phyloP scores from a whole-genome alignment of 2,329 filamentous ascomycete genomes.

The Fusarium staphyleae region DNA sequence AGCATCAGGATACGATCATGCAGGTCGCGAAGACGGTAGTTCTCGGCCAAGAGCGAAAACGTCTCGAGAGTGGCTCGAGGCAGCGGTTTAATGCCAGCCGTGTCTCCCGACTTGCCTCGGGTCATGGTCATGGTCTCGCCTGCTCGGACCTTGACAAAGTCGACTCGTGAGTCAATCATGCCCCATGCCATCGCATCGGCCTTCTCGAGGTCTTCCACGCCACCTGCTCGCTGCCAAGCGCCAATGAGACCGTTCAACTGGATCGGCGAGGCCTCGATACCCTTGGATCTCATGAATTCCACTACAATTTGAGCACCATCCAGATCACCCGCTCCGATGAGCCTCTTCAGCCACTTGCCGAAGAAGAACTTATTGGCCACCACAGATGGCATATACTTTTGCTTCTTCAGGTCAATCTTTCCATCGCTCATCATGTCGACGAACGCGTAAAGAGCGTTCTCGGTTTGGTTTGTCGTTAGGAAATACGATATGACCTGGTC shows the following conservation, averaged over 20 bases:
- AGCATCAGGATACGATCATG: conserved; percentile 65
- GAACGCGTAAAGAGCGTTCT: conserved; percentile 77
- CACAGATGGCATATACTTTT: conserved; percentile 54
- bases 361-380: conserved; percentile 81
- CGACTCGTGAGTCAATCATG: conserved; percentile 75
- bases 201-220: conserved; percentile 59
- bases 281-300: conserved; percentile 75
- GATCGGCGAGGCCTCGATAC: conserved; percentile 72
- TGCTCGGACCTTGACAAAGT: conserved; percentile 62
- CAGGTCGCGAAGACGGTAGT: conserved; percentile 70
- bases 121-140: background rate
- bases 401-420: conserved; percentile 56
- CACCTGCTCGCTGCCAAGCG: conserved; percentile 74
- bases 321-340: conserved; percentile 75
- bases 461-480: conserved; percentile 68
- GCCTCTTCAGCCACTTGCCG: conserved; percentile 85
- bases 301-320: conserved; percentile 76
- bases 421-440: conserved; percentile 86
- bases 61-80: conserved; percentile 77
- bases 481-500: conserved; percentile 77
- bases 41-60: conserved; percentile 75
- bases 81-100: conserved; percentile 37
- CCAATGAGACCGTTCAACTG: conserved; percentile 85
- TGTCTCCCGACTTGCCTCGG: background rate
- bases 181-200: conserved; percentile 76